A percentile compares a stretch with the other conserved stretches of the same genome.
phyloP scores from a whole-genome alignment of 371 early-diverging fungal species.

The Mortierella sp. region DNA sequence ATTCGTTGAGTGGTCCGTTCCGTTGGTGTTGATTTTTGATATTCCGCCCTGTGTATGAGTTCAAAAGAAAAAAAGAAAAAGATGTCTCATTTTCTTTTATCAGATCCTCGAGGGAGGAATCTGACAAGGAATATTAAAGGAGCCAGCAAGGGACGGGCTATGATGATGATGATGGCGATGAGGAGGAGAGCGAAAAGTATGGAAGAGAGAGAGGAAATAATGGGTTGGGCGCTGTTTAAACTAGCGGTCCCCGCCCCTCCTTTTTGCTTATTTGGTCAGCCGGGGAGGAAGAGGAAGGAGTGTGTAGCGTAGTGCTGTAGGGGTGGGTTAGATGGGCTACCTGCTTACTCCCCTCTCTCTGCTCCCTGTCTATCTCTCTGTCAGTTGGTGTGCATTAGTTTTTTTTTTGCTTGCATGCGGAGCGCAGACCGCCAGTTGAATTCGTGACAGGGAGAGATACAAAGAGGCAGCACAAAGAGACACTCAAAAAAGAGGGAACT shows the following conservation, averaged over 20 bases:
- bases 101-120: conserved; percentile 11
- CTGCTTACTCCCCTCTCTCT: background rate
- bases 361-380: background rate
- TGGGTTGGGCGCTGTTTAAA: conserved; percentile 4
- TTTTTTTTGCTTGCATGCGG: background rate
- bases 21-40: background rate
- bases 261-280: conserved; percentile 8
- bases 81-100: conserved; percentile 7
- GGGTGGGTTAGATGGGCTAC: background rate
- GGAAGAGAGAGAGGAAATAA: background rate
- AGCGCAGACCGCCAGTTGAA: background rate
- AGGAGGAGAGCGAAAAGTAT: conserved; percentile 1
- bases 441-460: background rate
- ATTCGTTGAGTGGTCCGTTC: conserved; percentile 1
- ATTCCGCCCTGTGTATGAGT: background rate
- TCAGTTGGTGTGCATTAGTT: background rate
- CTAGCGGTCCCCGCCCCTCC: background rate
- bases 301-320: background rate
- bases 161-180: background rate
- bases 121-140: background rate
- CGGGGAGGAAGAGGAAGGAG: background rate
- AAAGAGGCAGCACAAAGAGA: conserved; percentile 4
- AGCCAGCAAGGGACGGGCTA: background rate
- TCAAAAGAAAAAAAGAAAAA: background rate
- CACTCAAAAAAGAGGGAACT: background rate